phyloP scores from a whole-genome alignment of 306 rosid genomes.

The Fragaria vesca region DNA sequence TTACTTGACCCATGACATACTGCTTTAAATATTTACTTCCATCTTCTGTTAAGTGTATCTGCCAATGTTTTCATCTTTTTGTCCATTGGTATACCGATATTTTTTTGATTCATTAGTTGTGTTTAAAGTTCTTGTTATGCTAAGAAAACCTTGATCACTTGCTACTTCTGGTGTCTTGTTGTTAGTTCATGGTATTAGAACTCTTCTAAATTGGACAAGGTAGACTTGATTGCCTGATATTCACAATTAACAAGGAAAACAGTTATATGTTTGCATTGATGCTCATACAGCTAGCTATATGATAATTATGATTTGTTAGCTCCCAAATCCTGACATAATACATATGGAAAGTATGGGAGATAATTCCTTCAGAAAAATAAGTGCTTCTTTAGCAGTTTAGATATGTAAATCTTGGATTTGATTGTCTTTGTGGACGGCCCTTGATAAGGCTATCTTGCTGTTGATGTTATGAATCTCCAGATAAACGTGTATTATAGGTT shows the following conservation, averaged over 20 bases:
- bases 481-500: background rate
- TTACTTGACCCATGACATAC: background rate
- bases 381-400: background rate
- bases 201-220: too few species aligned
- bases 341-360: background rate
- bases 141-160: constrained; percentile 2
- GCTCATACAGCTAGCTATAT: background rate
- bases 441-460: background rate
- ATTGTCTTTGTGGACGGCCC: background rate
- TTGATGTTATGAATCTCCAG: background rate
- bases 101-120: background rate
- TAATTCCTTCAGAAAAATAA: background rate
- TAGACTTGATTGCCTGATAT: background rate
- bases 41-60: background rate
- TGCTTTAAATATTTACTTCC: background rate
- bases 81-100: background rate
- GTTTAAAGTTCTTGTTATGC: background rate
- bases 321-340: background rate
- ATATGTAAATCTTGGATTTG: background rate
- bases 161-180: constrained; percentile 1
- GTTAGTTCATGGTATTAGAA: constrained; percentile 2
- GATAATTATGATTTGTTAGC: background rate
- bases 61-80: background rate
- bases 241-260: background rate
- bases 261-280: background rate